Base-by-base conservation (phyloP, 176 grass and related monocot species). In the Miscanthus lutarioriparius region DNA sequence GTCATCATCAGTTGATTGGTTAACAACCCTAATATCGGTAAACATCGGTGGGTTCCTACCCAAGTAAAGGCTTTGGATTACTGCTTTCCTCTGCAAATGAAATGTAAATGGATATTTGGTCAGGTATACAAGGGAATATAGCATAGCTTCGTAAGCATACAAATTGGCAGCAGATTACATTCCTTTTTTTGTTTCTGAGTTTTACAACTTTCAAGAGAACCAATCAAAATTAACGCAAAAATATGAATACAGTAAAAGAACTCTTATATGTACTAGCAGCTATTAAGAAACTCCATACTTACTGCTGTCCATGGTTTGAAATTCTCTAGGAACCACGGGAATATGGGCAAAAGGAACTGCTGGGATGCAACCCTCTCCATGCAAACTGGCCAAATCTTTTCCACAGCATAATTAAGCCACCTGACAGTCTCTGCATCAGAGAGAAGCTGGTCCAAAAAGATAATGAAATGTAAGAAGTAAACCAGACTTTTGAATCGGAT, bases 251-350 rank as follows among this genome's bases (percentile, higher is more conserved):
- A 79, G 27, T 64, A 47, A 78, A 35, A 81, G 17, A 27, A 27
- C 72, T 64, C 26, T 33, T 2, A 8, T 35, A 35, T 1, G 3
- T 70, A 70, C 9, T 56, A 56, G 22, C 51, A 70, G 47, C 32
- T 25, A 48, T 39, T 38, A 40, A 40, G 33, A 5, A 64, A 81
- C 64, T 33, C 36, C 23, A 47, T 74, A 72, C 88, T 85, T 97
- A 99, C 96, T 8, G 86, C 91, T 5, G 96, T 96, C 96, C 96
- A 99, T 49, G 96, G 96, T 82, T 99, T 99, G 86, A 94, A 99
- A 78, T 99, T 99, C 33, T 94, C 90, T 47, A 99, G 83, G 56
- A 99, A 99, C 96, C 96, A 99, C 19, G 96, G 96, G 71, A 99
- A 85, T 80, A 99, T 94, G 11, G 96, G 96, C 86, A 99, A 81